Evolutionary conservation across 1,284 basidiomycete genomes (phyloP).

Genomic region (Pterula multifida): DNA sequence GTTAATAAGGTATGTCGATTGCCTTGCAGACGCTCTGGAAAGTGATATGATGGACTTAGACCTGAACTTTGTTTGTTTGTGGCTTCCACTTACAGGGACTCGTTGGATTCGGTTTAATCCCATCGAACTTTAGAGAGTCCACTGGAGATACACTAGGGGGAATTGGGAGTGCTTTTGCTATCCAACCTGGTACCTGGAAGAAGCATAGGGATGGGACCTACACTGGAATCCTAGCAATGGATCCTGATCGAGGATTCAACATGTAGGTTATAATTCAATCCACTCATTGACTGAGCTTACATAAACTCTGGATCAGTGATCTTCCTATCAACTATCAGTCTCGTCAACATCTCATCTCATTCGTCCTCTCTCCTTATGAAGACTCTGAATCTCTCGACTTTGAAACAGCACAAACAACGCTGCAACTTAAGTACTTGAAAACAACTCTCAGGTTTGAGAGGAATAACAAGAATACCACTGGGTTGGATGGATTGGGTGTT

Average conservation of each 20-base stretch:
- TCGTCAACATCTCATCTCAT: constrained; percentile 45
- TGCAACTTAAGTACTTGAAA: constrained; percentile 38
- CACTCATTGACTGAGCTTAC: neutral
- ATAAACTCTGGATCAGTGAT: constrained; percentile 20
- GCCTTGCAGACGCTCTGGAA: neutral
- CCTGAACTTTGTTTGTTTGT: neutral
- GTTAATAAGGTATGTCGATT: neutral
- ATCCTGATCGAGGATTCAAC: constrained; percentile 44
- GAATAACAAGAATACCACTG: constrained; percentile 37
- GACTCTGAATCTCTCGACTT: constrained; percentile 34
- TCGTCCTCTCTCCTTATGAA: constrained; percentile 47
- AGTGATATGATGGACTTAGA: neutral
- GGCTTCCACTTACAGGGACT: constrained; percentile 14
- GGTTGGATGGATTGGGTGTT: constrained; percentile 43
- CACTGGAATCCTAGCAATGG: constrained; percentile 33
- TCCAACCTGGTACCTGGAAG: constrained; percentile 22
- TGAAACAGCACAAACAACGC: constrained; percentile 37
- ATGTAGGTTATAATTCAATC: constrained; percentile 19
- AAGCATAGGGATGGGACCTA: constrained; percentile 4
- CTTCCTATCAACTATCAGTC: constrained; percentile 48
- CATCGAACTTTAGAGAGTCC: constrained; percentile 24
- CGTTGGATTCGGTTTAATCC: constrained; percentile 30
- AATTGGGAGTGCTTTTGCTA: constrained; percentile 26
- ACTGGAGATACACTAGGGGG: constrained; percentile 31
- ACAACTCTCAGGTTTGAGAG: constrained; percentile 47